Conservation (phyloP, 495 filamentous ascomycete genomes). For the Xeromyces bisporus region DNA sequence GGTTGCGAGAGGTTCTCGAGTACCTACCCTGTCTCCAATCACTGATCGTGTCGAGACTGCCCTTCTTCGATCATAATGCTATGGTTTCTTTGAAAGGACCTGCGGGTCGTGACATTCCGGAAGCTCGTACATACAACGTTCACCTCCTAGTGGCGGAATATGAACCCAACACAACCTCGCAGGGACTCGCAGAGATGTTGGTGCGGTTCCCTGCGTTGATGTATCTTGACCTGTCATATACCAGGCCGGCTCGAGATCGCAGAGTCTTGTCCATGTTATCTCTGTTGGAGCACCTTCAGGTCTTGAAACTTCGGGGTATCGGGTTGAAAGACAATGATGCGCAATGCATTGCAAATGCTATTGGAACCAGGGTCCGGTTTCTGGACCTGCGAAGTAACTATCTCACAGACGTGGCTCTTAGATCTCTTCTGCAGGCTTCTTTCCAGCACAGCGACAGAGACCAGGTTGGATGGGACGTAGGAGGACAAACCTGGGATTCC, state of each 20-base stretch:
- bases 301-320: slow-evolving; percentile 41
- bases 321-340: slow-evolving; percentile 39
- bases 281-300: slow-evolving; percentile 32
- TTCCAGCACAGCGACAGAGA: slow-evolving; percentile 16
- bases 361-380: slow-evolving; percentile 35
- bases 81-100: slow-evolving; percentile 29
- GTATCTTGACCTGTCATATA: slow-evolving; percentile 46
- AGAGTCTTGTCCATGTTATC: slow-evolving; percentile 28
- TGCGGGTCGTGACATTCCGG: slow-evolving; percentile 1
- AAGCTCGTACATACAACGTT: slow-evolving; percentile 17
- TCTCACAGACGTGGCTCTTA: slow-evolving; percentile 38
- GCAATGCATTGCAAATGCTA: slow-evolving; percentile 33
- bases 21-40: slow-evolving; percentile 43
- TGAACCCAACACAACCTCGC: slow-evolving; percentile 40
- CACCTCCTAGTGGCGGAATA: slow-evolving; percentile 39
- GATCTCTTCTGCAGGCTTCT: slow-evolving; percentile 33
- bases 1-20: slow-evolving; percentile 45
- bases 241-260: slow-evolving; percentile 35
- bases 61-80: slow-evolving; percentile 49
- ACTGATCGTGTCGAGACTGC: slow-evolving; percentile 41
- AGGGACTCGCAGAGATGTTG: slow-evolving; percentile 35
- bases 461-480: background rate
- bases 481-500: background rate
- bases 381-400: slow-evolving; percentile 43
- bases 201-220: slow-evolving; percentile 35